Evolutionary conservation across 2,329 filamentous ascomycete genomes (phyloP).

Genomic region (Teratosphaeria nubilosa): DNA sequence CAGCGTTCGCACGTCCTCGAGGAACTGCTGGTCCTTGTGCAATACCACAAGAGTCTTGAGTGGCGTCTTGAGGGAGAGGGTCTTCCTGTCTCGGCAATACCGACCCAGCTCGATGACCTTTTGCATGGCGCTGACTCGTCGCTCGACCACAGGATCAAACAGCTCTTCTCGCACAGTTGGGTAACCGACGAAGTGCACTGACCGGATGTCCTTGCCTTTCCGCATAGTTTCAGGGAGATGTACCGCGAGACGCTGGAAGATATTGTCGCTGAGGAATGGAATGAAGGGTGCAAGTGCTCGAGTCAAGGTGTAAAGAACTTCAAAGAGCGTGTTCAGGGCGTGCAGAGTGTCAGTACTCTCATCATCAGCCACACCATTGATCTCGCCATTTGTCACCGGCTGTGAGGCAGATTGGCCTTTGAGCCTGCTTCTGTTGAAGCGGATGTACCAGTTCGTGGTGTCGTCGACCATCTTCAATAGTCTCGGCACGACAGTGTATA

Average conservation of each 20-base stretch:
- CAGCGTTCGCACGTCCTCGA: conserved; percentile 76
- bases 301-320: conserved; percentile 82
- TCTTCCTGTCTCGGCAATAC: conserved; percentile 73
- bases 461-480: conserved; percentile 69
- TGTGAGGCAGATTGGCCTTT: conserved; percentile 50
- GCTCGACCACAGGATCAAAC: conserved; percentile 77
- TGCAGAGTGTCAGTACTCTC: conserved; percentile 80
- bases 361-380: conserved; percentile 37
- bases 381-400: conserved; percentile 10
- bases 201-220: conserved; percentile 60
- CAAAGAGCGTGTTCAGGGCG: conserved; percentile 87
- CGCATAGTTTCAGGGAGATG: conserved; percentile 65
- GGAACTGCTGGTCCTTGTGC: conserved; percentile 69
- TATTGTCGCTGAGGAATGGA: conserved; percentile 89
- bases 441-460: conserved; percentile 98
- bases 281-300: conserved; percentile 87
- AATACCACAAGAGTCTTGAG: conserved; percentile 84
- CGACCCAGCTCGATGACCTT: conserved; percentile 85
- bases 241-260: conserved; percentile 74
- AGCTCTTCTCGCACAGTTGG: conserved; percentile 81
- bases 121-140: conserved; percentile 84
- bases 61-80: conserved; percentile 80
- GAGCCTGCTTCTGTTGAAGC: conserved; percentile 81
- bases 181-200: conserved; percentile 86
- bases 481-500: conserved; percentile 83